Evolutionary conservation across 2,329 filamentous ascomycete species (phyloP), one percentile per base, ranked within the genome.

Genomic region (Trichophyton verrucosum): DNA sequence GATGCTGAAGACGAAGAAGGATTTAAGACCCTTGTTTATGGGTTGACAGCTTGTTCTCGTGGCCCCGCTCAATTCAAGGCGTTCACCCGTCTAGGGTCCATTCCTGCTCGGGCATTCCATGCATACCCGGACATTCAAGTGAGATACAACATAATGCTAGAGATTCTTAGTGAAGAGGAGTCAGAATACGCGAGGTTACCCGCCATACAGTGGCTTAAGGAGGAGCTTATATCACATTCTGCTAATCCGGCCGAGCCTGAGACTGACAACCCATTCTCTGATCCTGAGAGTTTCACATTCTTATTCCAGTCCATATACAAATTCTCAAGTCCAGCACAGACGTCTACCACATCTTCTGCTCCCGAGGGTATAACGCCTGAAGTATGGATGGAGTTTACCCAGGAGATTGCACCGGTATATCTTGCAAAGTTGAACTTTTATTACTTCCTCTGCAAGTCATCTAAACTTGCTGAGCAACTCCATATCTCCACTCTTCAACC

Each of bases 141-240:
- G 0, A 77, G 81, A 2, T 74, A 82, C 36, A 78, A 78, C 3
- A 77, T 83, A 64, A 81, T 84, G 59, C 75, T 77, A 3, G 78
- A 79, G 51, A 80, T 81, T 2, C 72, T 84, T 2, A 78, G 82
- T 63, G 75, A 82, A 57, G 80, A 80, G 17, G 75, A 76, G 0
- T 78, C 81, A 61, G 76, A 79, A 53, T 80, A 81, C 15, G 76
- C 82, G 42, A 82, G 81, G 65, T 80, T 81, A 40, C 79, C 78
- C 47, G 82, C 82, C 2, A 78, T 85, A 3, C 77, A 79, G 38
- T 85, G 82, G 82, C 72, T 85, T 38, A 85, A 84, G 66, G 76
- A 81, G 46, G 82, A 84, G 66, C 80, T 82, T 0, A 57, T 57
- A 24, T 57, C 33, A 8, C 22, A 46, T 9, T 59, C 57, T 24